Base-by-base conservation (phyloP, 2,329 filamentous ascomycete species). In the Sphaerulina musiva region DNA sequence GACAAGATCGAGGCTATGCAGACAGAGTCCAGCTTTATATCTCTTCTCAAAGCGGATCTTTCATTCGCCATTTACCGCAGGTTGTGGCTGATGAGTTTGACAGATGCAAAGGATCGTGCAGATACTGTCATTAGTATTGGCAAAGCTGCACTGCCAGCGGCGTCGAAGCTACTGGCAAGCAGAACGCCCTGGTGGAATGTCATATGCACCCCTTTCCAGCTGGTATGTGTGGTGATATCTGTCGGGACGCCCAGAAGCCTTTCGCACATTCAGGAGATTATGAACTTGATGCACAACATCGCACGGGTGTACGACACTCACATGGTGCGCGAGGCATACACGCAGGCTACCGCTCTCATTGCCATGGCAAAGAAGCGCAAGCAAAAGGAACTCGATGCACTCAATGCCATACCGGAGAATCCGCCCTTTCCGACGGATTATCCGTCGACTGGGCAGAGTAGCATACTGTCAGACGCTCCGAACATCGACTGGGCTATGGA, bases 11-110 rank as follows among this genome's bases (percentile, higher is more conserved):
- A 68, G 53, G 62, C 66, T 8, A 55, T 68, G 53, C 59, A 64
- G 39, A 64, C 66, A 0, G 64, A 67, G 17, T 68, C 67, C 29
- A 61, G 68, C 32, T 73, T 74, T 55, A 66, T 14, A 69, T 77
- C 43, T 66, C 78, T 54, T 73, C 75, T 5, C 74, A 82, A 66
- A 75, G 74, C 62, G 76, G 82, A 65, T 67, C 81, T 52, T 69
- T 75, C 53, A 68, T 83, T 34, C 78, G 79, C 64, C 70, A 67
- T 75, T 8, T 75, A 74, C 54, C 68, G 73, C 5, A 66, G 73
- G 9, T 64, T 74, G 4, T 72, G 73, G 57, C 63, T 74, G 1
- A 67, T 73, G 54, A 70, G 69, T 36, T 57, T 69, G 45, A 68
- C 66, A 10, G 59, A 71, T 32, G 69, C 68, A 12, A 73, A 70